Conservation (phyloP, 768 basidiomycete genomes). For the Psilocybe subaeruginosa region DNA sequence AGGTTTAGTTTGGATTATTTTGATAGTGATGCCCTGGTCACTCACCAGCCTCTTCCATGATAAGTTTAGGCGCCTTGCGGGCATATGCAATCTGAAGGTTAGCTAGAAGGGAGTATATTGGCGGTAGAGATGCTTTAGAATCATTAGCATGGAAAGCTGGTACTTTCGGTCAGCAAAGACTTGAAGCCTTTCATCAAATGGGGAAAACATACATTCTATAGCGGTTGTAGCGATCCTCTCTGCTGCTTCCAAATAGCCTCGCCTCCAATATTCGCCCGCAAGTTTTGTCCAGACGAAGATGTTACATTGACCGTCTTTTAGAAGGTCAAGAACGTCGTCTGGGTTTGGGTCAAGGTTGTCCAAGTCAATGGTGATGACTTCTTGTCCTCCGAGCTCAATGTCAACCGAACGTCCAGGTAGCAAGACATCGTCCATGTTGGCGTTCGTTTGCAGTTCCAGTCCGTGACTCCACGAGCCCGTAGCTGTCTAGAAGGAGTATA, state of each 20-base stretch:
- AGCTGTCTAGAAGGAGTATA: no score
- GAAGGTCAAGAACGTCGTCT: constrained; percentile 72
- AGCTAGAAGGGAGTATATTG: constrained; percentile 81
- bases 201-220: constrained; percentile 60
- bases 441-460: not conserved
- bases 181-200: not conserved
- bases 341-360: constrained; percentile 82
- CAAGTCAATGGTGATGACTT: constrained; percentile 89
- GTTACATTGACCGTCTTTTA: constrained; percentile 72
- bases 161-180: constrained; percentile 17
- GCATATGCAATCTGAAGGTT: constrained; percentile 84
- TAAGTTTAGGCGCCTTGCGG: constrained; percentile 80
- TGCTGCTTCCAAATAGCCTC: constrained; percentile 73
- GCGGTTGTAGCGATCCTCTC: constrained; percentile 75
- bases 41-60: constrained; percentile 76
- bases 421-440: constrained; percentile 36
- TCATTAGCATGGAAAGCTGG: constrained; percentile 57
- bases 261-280: constrained; percentile 88
- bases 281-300: constrained; percentile 81
- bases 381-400: constrained; percentile 81
- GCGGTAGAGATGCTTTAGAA: constrained; percentile 56
- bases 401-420: constrained; percentile 59
- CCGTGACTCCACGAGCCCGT: no score
- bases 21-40: constrained; percentile 9
- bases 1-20: not conserved